Evolutionary conservation across 148 eudicot species (phyloP).

Genomic region (Diospyros lotus): DNA sequence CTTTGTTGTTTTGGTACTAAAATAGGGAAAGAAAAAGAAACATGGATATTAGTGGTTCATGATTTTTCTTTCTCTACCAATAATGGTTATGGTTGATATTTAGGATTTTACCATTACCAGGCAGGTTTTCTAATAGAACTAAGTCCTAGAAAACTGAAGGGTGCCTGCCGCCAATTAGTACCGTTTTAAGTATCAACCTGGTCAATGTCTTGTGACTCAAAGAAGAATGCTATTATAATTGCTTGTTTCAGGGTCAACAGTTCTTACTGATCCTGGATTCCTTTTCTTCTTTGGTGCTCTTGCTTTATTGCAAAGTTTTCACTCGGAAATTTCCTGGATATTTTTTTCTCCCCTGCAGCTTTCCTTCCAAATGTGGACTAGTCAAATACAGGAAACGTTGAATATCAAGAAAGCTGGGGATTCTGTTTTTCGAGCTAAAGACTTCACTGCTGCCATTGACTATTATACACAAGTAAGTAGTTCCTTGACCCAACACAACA

Average conservation of each 20-base stretch:
- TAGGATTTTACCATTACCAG: no score
- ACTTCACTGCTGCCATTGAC: conserved; percentile 52
- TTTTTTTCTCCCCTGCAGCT: conserved; percentile 37
- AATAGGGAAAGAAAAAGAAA: no score
- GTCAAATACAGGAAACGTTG: conserved; percentile 67
- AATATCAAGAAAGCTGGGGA: conserved; percentile 72
- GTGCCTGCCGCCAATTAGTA: no score
- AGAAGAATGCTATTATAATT: background rate
- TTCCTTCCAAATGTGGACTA: conserved; percentile 73
- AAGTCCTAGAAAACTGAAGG: no score
- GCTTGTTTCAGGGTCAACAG: background rate
- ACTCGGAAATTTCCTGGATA: background rate
- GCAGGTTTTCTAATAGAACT: no score
- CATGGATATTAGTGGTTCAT: no score
- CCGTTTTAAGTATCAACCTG: no score
- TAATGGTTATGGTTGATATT: no score
- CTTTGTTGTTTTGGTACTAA: no score
- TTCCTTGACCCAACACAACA: background rate
- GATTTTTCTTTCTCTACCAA: no score
- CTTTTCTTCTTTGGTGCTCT: background rate
- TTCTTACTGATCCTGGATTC: background rate
- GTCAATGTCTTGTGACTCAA: background rate
- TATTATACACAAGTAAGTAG: conserved; percentile 61
- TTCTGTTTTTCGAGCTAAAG: conserved; percentile 60
- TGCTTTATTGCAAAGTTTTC: background rate